Conservation (phyloP, 2,329 filamentous ascomycete genomes). For the Sporothrix schenckii region DNA sequence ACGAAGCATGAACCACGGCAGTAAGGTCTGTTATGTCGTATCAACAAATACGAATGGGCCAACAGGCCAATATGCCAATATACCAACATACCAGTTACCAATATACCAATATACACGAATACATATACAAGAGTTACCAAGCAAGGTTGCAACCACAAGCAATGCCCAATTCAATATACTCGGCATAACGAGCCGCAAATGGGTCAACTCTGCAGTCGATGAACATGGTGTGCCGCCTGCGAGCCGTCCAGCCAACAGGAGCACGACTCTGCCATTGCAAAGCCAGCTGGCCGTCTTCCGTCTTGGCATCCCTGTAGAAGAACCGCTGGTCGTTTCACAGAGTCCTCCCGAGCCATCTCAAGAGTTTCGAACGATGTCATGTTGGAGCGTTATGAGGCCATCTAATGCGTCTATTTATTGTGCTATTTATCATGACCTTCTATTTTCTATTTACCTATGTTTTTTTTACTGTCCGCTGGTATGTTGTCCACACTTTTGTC, state of each 20-base stretch:
- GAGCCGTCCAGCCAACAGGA: background rate
- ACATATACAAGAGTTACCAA: background rate
- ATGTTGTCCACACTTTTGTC: too few species aligned
- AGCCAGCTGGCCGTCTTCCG: background rate
- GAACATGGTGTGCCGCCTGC: too few species aligned
- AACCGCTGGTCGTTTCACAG: background rate
- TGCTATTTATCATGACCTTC: background rate
- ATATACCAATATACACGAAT: background rate
- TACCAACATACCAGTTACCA: too few species aligned
- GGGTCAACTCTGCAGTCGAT: background rate
- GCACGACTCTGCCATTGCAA: background rate
- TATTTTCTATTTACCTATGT: background rate
- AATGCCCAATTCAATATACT: background rate
- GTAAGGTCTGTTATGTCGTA: background rate
- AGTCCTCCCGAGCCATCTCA: background rate
- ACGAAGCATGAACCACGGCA: slow-evolving; percentile 10
- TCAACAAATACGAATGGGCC: background rate
- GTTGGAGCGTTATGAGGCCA: background rate
- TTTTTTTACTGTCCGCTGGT: background rate
- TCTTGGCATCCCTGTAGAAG: background rate
- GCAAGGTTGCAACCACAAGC: background rate
- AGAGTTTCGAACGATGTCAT: background rate
- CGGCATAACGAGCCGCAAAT: slow-evolving; percentile 3
- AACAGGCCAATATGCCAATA: background rate
- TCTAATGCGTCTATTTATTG: too few species aligned